Base-by-base conservation (phyloP, 2,329 filamentous ascomycete species). In the Neocatenulostroma microsporum region DNA sequence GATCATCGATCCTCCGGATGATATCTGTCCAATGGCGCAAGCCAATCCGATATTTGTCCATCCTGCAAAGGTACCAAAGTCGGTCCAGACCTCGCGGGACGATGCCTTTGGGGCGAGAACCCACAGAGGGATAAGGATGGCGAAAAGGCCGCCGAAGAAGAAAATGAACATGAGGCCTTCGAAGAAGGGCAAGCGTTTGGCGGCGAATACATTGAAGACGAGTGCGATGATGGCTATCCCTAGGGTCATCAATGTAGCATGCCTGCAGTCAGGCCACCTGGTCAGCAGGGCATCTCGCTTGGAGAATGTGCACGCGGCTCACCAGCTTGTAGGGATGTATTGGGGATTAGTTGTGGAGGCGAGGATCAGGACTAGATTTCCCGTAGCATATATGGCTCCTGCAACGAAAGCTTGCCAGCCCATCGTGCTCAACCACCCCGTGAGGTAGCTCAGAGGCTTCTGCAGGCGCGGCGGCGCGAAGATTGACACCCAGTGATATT, bases 241-340 rank as follows among this genome's bases (percentile, higher is more conserved):
- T 20, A 46, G 34, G 12, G 34, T 41, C 3, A 69, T 44, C 39
- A 68, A 57, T 62, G 36, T 67, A 63, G 62, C 63, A 67, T 35
- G 54, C 36, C 21, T 10, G 34, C 26, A 9, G 32, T 33, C 21
- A 41, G 37, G n/a, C n/a, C n/a, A n/a, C n/a, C n/a, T n/a, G n/a
- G 35, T 37, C 13, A 68, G n/a, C n/a, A n/a, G n/a, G n/a, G n/a
- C n/a, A n/a, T n/a, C n/a, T n/a, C n/a, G n/a, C n/a, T n/a, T n/a
- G n/a, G n/a, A n/a, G n/a, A n/a, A n/a, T n/a, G n/a, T 45, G 37
- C 66, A 56, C 62, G 36, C 66, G 63, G 62, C 62, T 67, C 30
- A 52, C 40, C 36, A 42, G 9, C 25, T 19, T 19, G 36, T 29
- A 62, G 50, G 8, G 57, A 55, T 10, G 44, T 27, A 44, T 5